Base-by-base conservation (phyloP, 768 basidiomycete genomes). In the Trametes sanguinea region DNA sequence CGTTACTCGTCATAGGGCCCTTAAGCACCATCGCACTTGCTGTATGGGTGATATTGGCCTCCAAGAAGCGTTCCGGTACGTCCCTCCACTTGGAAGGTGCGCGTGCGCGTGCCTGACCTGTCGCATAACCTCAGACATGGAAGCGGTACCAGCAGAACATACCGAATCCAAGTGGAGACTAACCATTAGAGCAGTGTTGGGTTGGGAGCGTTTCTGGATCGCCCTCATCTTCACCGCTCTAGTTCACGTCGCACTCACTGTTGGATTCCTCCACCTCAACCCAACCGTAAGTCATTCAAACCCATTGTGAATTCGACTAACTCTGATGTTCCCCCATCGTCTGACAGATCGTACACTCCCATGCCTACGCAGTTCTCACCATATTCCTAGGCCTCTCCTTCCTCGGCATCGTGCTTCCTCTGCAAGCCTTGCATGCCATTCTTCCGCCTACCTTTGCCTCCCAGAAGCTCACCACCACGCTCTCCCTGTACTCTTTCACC, bases 1-100 rank as follows among this genome's bases (percentile, higher is more conserved):
- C 85, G 7, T 69, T 86, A 16, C 78, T 92, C 17, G 74, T 84
- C n/a, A 73, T 81, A n/a, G 88, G 88, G 0, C 90, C 90, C 0
- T 71, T 88, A 50, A 46, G 83, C 17, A 70, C 87, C 2, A 62
- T 83, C 1, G 72, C 83, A 3, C 71, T 88, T 6, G 68, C 81
- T 0, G 74, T 71, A 43, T 76, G 74, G 59, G 69, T 75, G 1
- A 66, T 74, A 4, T 58, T 75, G 46, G 57, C 69, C 16, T 65
- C 63, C 16, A 66, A 69, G 32, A 64, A 69, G 51, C 57, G 63
- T 6, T 40, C 68, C 45, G 63, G 72, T 59, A 57, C 32, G 33
- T 60, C 39, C 9, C 22, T 0, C n/a, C 1, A 17, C 17, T 14
- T 10, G 39, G 17, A 17, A 1, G 22, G 35, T 39, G 44, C n/a